These are phyloP conservation scores for Cyclotella cryptica DNA, from an alignment of 108 stramenopile species.

Conservation along the genomic window DNA sequence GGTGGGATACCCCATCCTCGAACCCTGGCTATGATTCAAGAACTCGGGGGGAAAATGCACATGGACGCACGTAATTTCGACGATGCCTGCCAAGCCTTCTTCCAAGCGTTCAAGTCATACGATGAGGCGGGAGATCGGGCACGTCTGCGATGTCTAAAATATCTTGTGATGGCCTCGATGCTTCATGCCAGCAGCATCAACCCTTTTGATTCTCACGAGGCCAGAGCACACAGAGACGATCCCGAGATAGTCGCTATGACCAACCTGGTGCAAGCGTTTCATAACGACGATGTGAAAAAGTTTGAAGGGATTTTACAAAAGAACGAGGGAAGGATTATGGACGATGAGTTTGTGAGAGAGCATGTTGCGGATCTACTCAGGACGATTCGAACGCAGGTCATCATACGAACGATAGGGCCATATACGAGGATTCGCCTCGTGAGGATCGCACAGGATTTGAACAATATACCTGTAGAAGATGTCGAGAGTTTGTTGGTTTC, in stretches of 20 bases:
- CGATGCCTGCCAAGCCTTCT: slow-evolving; percentile 83
- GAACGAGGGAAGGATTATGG: slow-evolving; percentile 87
- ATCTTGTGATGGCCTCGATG: slow-evolving; percentile 94
- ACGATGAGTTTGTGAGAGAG: slow-evolving; percentile 91
- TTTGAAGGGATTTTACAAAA: slow-evolving; percentile 84
- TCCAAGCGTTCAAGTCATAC: slow-evolving; percentile 94
- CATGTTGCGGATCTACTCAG: slow-evolving; percentile 89
- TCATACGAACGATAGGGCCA: slow-evolving; percentile 83
- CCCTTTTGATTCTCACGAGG: slow-evolving; percentile 95
- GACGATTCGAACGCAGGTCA: slow-evolving; percentile 92
- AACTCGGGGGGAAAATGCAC: slow-evolving; percentile 94
- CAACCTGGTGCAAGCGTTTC: slow-evolving; percentile 89
- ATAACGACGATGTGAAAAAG: slow-evolving; percentile 80
- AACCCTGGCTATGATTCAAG: slow-evolving; percentile 90
- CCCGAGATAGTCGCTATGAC: slow-evolving; percentile 96
- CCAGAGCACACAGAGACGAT: slow-evolving; percentile 91
- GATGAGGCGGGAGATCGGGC: slow-evolving; percentile 94
- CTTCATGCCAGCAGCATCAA: slow-evolving; percentile 90
- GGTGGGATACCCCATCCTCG: slow-evolving; percentile 94
- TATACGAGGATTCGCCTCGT: slow-evolving; percentile 86
- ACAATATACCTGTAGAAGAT: slow-evolving; percentile 83
- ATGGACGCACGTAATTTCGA: slow-evolving; percentile 86
- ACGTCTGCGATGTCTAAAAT: slow-evolving; percentile 89
- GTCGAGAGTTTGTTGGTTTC: slow-evolving; percentile 89
- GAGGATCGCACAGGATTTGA: slow-evolving; percentile 84